Percentiles rank a stretch among this genome's conserved stretches.
These are phyloP conservation scores for Omphalotus guepiniiformis DNA, from an alignment of 768 basidiomycete genomes.

Conservation along the genomic window DNA sequence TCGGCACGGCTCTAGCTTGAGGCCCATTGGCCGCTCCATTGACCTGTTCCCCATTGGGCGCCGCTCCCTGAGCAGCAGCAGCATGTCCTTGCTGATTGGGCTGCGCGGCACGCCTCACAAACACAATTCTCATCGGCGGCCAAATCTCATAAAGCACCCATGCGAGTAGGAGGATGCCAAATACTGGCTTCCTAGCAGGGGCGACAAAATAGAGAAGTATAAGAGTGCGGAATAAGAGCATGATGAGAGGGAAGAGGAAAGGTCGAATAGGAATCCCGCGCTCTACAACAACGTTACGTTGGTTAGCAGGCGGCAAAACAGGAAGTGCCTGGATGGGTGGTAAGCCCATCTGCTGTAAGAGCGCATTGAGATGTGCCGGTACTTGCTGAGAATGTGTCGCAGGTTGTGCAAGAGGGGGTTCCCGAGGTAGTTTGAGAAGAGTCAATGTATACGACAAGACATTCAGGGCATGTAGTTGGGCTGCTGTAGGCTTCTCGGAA, in stretches of 20 bases:
- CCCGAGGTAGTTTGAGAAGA: slow-evolving; percentile 33
- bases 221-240: slow-evolving; percentile 64
- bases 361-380: slow-evolving; percentile 51
- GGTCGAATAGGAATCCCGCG: slow-evolving; percentile 54
- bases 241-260: slow-evolving; percentile 58
- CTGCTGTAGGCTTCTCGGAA: slow-evolving; percentile 45
- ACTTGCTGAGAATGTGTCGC: slow-evolving; percentile 26
- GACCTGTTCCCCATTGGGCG: background rate
- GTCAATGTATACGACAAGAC: slow-evolving; percentile 58
- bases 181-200: slow-evolving; percentile 66
- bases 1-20: background rate
- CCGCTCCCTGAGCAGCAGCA: background rate
- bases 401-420: slow-evolving; percentile 16
- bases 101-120: slow-evolving; percentile 26
- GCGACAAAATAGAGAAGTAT: slow-evolving; percentile 76
- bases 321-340: slow-evolving; percentile 36
- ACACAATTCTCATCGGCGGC: slow-evolving; percentile 55
- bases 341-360: slow-evolving; percentile 63
- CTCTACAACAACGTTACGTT: slow-evolving; percentile 11
- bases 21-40: background rate
- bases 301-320: slow-evolving; percentile 9
- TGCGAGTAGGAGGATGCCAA: slow-evolving; percentile 58
- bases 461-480: slow-evolving; percentile 60
- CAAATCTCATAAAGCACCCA: slow-evolving; percentile 79
- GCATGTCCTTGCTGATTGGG: slow-evolving; percentile 10